Evolutionary conservation across 495 filamentous ascomycete genomes (phyloP), one percentile per base, ranked within the genome.

Genomic region (Parathielavia appendiculata): DNA sequence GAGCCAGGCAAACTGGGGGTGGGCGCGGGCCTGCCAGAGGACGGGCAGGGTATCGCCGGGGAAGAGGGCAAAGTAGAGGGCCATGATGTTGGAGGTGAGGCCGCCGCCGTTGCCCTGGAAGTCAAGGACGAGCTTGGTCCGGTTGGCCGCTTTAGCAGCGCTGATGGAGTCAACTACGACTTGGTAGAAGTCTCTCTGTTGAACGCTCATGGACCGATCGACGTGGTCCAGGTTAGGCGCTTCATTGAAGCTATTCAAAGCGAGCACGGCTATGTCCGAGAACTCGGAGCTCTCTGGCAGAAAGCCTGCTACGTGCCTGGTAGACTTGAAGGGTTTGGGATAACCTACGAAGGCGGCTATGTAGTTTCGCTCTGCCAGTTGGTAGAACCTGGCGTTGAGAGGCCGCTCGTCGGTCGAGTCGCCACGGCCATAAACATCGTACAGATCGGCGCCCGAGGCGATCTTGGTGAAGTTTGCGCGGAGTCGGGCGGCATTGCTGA

Each of bases 91-190:
- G 39, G 69, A 22, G 23, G 75, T 61, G 6, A 58, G 59, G 13
- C 83, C 83, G 12, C 83, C 82, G 0, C 63, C 64, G 62, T 85
- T 85, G 20, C 66, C 64, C 8, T 76, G 71, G 0, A 85, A 56
- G 61, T 86, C 82, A 52, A 86, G 76, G 43, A 85, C 64, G 4
- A 85, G 67, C 43, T 59, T 40, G 55, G 60, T 16, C 17, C 62
- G 56, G 20, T 49, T 49, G 20, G 57, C 22, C 5, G 41, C 51
- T 5, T 51, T 52, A 34, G 58, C 58, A 1, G 36, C 19, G 0
- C 45, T 17, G 23, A 65, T 32, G 23, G 63, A 56, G 32, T 55
- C 58, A 12, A 63, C 73, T 35, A 35, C 58, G 4, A 44, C 43
- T 7, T 52, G 57, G 46, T 52, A 23, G 50, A 58, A n/a, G 0